Evolutionary conservation across 257 asterid genomes (phyloP).

Genomic region (Salvia miltiorrhiza): DNA sequence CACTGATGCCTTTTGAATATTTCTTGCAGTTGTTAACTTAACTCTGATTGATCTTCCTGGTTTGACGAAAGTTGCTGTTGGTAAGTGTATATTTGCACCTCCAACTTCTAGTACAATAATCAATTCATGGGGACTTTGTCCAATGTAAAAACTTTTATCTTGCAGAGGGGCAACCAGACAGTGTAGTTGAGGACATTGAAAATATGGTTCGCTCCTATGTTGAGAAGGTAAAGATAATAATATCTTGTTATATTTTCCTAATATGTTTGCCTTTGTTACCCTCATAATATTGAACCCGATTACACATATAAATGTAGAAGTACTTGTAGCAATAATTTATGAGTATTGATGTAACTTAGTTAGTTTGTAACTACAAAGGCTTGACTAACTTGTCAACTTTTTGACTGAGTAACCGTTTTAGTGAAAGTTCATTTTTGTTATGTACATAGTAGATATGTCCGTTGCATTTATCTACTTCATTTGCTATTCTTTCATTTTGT

Average conservation of each 20-base stretch:
- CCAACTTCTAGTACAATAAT: not conserved
- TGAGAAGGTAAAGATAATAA: constrained; percentile 63
- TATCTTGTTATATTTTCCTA: not conserved
- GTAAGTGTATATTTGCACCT: constrained; percentile 42
- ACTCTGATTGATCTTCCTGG: constrained; percentile 95
- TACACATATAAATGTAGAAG: not conserved
- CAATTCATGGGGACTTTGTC: constrained; percentile 4
- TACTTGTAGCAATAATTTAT: not conserved
- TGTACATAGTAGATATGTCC: not conserved
- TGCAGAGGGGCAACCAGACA: constrained; percentile 93
- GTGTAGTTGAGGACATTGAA: constrained; percentile 82
- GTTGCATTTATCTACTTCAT: not conserved
- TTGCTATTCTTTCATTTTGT: not conserved
- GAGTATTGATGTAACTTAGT: not conserved
- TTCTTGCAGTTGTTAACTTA: constrained; percentile 78
- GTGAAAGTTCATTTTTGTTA: not conserved
- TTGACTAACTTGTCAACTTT: not conserved
- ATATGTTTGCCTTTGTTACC: not conserved
- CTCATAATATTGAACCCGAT: not conserved
- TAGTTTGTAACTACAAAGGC: not conserved
- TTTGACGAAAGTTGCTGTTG: constrained; percentile 88
- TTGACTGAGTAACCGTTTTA: not conserved
- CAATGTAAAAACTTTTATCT: constrained; percentile 17
- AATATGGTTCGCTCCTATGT: constrained; percentile 82
- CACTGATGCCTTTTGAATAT: constrained; percentile 11